Percentiles rank a stretch among this genome's conserved stretches.
These are phyloP conservation scores for Gossypium lobatum DNA, from an alignment of 441 rosid genomes.

Conservation along the genomic window DNA sequence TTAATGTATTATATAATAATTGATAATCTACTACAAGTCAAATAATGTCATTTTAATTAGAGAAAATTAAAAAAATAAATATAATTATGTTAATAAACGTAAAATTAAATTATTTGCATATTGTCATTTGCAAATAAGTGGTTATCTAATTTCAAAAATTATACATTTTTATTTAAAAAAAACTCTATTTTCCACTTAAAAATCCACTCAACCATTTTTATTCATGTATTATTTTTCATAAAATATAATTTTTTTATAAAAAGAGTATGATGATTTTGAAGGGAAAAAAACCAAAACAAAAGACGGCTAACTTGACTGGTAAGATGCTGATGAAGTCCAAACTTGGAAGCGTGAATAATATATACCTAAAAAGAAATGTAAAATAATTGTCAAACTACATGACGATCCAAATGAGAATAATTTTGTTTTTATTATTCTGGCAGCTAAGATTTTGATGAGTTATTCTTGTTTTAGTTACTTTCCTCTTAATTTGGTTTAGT, in stretches of 20 bases:
- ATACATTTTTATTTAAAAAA: too few species aligned
- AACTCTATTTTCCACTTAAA: background rate
- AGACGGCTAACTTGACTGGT: slow-evolving; percentile 1
- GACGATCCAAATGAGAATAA: background rate
- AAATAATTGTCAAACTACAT: background rate
- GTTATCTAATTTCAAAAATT: too few species aligned
- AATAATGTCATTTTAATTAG: too few species aligned
- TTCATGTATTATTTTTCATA: background rate
- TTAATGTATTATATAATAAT: too few species aligned
- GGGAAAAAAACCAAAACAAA: background rate
- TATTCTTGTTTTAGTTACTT: background rate
- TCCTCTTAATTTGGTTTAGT: background rate
- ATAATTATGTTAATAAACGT: background rate
- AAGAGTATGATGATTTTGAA: slow-evolving; percentile 1
- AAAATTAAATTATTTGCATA: too few species aligned
- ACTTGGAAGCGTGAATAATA: background rate
- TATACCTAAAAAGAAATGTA: too few species aligned
- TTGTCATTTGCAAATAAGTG: background rate
- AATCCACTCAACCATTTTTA: background rate
- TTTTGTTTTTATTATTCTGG: background rate
- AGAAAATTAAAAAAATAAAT: too few species aligned
- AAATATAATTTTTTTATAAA: background rate
- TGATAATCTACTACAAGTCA: too few species aligned
- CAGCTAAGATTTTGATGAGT: background rate
- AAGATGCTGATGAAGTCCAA: background rate